Evolutionary conservation across 805 yeast genomes (phyloP), one percentile per base, ranked within the genome.

Genomic region (Starmerella powellii): DNA sequence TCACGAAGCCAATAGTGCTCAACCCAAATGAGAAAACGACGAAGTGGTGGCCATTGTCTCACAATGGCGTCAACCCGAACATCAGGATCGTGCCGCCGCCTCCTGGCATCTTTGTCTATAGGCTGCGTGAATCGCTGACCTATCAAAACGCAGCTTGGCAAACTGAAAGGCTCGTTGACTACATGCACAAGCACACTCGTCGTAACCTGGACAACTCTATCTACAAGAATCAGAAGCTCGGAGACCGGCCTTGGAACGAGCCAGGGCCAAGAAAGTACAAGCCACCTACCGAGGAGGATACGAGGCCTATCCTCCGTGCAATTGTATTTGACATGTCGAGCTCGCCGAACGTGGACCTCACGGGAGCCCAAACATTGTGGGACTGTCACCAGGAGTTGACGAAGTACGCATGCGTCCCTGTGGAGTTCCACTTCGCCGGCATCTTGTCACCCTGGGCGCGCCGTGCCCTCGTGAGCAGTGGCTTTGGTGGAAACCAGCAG

Each of bases 191-290:
- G 33, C 42, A 56, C 8, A 82, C 94, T 1, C 71, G 71, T 52
- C 72, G 80, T 40, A 48, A 49, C 19, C 15, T 50, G 17, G 86
- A 86, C 23, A 67, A 69, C 40, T 49, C 58, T 8, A 51, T 48
- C 6, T 55, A 51, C n/a, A 33, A 38, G 12, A 47, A 42, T 18
- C 46, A 53, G 23, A 48, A 66, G 44, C 56, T 64, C 23, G 76
- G 80, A 33, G 78, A 79, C 43, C 72, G 86, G 49, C 87, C 94
- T 16, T 87, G 95, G 94, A 86, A 86, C 58, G 88, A 86, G 56
- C 86, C 86, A 15, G 93, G 93, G 49, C 82, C 75, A 30, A 53
- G 55, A 27, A 52, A 47, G 33, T 55, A 44, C 49, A 36, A 38
- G 31, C 61, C 56, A 21, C 53, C 60, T 8, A 44, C 51, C 17